phyloP scores from a whole-genome alignment of 352 stramenopile genomes.

The Phytophthora rubi region DNA sequence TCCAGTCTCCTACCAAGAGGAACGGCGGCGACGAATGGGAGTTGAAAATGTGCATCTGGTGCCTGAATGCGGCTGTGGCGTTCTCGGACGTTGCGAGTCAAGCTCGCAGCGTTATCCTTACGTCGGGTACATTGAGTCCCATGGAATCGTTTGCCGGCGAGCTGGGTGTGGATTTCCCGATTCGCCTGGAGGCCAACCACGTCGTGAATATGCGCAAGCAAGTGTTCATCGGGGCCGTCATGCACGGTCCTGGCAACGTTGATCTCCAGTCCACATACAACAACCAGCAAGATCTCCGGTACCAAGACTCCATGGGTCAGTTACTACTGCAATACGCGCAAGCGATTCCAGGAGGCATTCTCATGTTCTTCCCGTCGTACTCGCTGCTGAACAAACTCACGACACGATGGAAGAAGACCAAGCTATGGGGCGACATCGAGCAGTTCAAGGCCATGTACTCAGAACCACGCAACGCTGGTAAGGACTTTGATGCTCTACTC shows the following conservation, averaged over 20 bases:
- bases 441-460: constrained; percentile 67
- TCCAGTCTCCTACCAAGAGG: constrained; percentile 35
- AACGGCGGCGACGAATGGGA: constrained; percentile 49
- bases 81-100: constrained; percentile 80
- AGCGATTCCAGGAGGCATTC: constrained; percentile 74
- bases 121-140: constrained; percentile 83
- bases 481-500: constrained; percentile 82
- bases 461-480: constrained; percentile 76
- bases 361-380: constrained; percentile 91
- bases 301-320: constrained; percentile 85
- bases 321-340: constrained; percentile 74
- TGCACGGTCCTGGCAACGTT: constrained; percentile 69
- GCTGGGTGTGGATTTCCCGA: constrained; percentile 79
- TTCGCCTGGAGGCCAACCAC: constrained; percentile 86
- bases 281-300: constrained; percentile 82
- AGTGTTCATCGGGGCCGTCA: constrained; percentile 78
- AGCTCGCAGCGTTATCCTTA: constrained; percentile 80
- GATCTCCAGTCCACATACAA: constrained; percentile 81
- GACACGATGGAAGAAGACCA: constrained; percentile 73
- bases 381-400: constrained; percentile 76
- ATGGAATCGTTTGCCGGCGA: constrained; percentile 91
- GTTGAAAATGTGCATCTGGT: constrained; percentile 89
- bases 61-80: constrained; percentile 81
- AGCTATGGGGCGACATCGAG: constrained; percentile 66
- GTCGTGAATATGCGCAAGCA: constrained; percentile 90